Evolutionary conservation across 306 rosid genomes (phyloP).

Genomic region (Citrullus mucosospermus): DNA sequence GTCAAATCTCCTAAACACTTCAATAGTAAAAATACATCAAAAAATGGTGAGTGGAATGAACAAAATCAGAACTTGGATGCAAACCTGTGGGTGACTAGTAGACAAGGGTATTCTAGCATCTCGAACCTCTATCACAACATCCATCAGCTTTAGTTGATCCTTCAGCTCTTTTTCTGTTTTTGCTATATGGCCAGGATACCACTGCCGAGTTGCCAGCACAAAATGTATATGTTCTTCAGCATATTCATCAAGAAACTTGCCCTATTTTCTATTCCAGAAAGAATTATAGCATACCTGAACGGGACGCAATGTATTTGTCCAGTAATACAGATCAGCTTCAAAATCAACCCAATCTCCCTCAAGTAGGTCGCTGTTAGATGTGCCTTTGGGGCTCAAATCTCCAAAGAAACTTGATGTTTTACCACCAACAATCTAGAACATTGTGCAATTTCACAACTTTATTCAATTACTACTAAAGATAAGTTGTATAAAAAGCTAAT

Average conservation of each 20-base stretch:
- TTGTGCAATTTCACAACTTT: background rate
- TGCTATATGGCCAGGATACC: slow-evolving; percentile 99
- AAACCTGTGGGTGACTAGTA: slow-evolving; percentile 88
- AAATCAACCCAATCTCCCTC: slow-evolving; percentile 52
- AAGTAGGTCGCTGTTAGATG: slow-evolving; percentile 15
- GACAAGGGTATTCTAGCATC: slow-evolving; percentile 89
- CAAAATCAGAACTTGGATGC: background rate
- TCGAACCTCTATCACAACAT: slow-evolving; percentile 87
- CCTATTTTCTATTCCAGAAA: background rate
- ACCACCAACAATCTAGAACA: slow-evolving; percentile 69
- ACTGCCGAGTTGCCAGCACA: slow-evolving; percentile 31
- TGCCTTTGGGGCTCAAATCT: slow-evolving; percentile 19
- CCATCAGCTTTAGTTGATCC: slow-evolving; percentile 78
- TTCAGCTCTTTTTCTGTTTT: slow-evolving; percentile 90
- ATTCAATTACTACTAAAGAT: background rate
- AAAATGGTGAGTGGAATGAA: background rate
- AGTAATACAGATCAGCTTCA: slow-evolving; percentile 68
- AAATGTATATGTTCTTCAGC: background rate
- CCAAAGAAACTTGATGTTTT: slow-evolving; percentile 27
- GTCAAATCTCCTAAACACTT: background rate
- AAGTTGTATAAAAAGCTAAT: background rate
- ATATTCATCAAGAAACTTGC: background rate
- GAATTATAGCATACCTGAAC: slow-evolving; percentile 50
- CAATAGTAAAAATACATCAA: background rate
- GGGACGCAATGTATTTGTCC: slow-evolving; percentile 77